Evolutionary conservation across 2,329 filamentous ascomycete genomes (phyloP).

Genomic region (Coniochaeta pulveracea): DNA sequence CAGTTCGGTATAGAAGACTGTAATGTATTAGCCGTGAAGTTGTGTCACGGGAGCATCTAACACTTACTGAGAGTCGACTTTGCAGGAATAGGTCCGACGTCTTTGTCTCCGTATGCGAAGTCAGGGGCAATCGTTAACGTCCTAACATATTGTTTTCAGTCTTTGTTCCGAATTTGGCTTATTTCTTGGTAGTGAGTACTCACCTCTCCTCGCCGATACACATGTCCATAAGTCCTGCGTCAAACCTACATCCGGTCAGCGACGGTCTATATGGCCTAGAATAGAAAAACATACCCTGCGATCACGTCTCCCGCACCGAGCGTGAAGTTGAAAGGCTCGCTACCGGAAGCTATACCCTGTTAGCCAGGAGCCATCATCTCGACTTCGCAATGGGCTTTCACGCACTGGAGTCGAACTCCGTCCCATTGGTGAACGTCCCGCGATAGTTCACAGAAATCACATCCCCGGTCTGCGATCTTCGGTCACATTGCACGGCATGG

Average conservation of each 20-base stretch:
- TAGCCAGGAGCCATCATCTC: too few relatives aligned
- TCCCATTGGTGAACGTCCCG: constrained; percentile 3
- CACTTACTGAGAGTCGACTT: constrained; percentile 5
- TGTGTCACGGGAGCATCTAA: too few relatives aligned
- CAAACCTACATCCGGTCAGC: neutral
- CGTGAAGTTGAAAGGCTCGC: constrained; percentile 2
- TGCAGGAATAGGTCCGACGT: constrained; percentile 2
- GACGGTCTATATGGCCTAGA: neutral
- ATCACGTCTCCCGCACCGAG: constrained; percentile 4
- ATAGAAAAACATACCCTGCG: neutral
- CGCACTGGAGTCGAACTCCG: constrained; percentile 5
- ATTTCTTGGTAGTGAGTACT: neutral
- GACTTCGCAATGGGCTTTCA: too few relatives aligned
- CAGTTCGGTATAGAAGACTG: constrained; percentile 5
- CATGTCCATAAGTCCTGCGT: constrained; percentile 3
- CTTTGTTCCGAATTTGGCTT: neutral
- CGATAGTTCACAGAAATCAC: constrained; percentile 1
- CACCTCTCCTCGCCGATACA: constrained; percentile 5
- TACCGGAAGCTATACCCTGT: too few relatives aligned
- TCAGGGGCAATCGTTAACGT: constrained; percentile 3
- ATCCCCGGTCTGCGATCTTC: constrained; percentile 1
- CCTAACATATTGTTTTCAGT: neutral
- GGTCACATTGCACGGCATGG: constrained; percentile 1
- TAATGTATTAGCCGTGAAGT: neutral
- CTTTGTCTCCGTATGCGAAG: constrained; percentile 1